Percentiles rank a stretch among this genome's conserved stretches.
phyloP scores from a whole-genome alignment of 495 filamentous ascomycete species.

The Penicillium maclennaniae region DNA sequence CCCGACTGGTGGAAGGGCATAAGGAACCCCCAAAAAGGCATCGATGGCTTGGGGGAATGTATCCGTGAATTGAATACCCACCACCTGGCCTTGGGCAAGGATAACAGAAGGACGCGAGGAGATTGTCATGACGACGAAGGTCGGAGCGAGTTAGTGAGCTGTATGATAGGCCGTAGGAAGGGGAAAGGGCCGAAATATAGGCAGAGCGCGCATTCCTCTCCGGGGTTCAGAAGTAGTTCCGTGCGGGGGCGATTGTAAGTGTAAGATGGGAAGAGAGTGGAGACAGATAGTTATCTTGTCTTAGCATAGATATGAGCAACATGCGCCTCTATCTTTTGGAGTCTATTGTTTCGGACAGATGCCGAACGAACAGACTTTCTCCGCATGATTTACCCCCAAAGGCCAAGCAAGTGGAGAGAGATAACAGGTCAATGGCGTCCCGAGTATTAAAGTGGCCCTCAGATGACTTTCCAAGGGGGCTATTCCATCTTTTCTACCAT shows the following conservation, averaged over 20 bases:
- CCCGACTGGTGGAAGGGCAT: conserved; percentile 52
- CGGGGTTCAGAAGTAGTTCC: conserved; percentile 18
- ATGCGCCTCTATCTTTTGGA: background rate
- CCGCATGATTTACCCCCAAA: conserved; percentile 1
- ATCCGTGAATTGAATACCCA: conserved; percentile 43
- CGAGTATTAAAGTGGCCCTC: background rate
- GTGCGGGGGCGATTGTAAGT: conserved; percentile 15
- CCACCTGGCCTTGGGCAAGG: conserved; percentile 52
- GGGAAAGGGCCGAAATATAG: conserved; percentile 1
- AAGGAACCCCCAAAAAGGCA: conserved; percentile 59
- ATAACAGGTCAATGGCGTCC: background rate
- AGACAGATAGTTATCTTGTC: conserved; percentile 6
- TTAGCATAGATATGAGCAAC: background rate
- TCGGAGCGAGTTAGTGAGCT: background rate
- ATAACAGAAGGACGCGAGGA: conserved; percentile 29
- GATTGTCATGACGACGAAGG: conserved; percentile 1
- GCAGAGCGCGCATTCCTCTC: conserved; percentile 2
- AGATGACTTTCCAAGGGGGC: background rate
- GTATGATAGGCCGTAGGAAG: background rate
- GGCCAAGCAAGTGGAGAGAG: background rate
- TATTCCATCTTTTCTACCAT: background rate
- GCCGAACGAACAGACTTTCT: conserved; percentile 6
- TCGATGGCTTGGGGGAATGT: conserved; percentile 48
- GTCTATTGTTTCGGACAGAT: conserved; percentile 1
- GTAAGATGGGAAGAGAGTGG: conserved; percentile 8